Conservation (phyloP, 768 basidiomycete genomes). For the Clavulina sp. region DNA sequence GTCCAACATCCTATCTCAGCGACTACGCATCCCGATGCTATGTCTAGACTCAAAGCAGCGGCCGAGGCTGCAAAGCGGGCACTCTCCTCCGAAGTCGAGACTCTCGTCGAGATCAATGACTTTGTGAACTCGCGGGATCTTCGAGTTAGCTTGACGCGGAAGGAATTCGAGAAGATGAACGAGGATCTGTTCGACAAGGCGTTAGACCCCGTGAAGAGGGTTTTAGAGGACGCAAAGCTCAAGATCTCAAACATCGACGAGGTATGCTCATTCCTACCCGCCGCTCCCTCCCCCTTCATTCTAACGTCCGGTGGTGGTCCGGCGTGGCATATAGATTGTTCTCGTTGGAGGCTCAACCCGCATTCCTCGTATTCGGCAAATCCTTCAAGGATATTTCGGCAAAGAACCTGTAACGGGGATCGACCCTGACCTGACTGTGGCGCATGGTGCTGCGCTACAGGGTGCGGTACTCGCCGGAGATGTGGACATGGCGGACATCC, state of each 20-base stretch:
- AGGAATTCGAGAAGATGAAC: constrained; percentile 92
- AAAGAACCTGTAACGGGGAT: constrained; percentile 98
- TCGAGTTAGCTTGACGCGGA: constrained; percentile 95
- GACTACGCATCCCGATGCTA: constrained; percentile 47
- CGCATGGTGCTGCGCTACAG: constrained; percentile 97
- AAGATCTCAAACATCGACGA: constrained; percentile 93
- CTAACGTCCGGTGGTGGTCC: constrained; percentile 1
- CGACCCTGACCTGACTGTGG: constrained; percentile 98
- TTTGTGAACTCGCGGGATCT: constrained; percentile 96
- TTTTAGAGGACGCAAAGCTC: constrained; percentile 94
- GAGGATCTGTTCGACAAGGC: constrained; percentile 89
- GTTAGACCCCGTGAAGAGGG: constrained; percentile 92
- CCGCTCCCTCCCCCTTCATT: constrained; percentile 10
- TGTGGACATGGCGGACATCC: constrained; percentile 90
- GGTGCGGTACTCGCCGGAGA: constrained; percentile 96
- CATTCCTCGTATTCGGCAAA: constrained; percentile 93
- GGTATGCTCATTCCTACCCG: no score
- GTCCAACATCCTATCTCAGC: constrained; percentile 16
- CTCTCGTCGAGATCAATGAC: constrained; percentile 95
- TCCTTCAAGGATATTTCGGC: constrained; percentile 96
- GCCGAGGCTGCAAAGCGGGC: constrained; percentile 99
- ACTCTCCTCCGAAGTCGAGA: constrained; percentile 89
- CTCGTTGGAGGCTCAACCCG: constrained; percentile 96
- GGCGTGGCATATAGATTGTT: constrained; percentile 37
- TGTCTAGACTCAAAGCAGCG: constrained; percentile 91